phyloP scores from a whole-genome alignment of 257 asterid species.

The Forsythia viridissima region DNA sequence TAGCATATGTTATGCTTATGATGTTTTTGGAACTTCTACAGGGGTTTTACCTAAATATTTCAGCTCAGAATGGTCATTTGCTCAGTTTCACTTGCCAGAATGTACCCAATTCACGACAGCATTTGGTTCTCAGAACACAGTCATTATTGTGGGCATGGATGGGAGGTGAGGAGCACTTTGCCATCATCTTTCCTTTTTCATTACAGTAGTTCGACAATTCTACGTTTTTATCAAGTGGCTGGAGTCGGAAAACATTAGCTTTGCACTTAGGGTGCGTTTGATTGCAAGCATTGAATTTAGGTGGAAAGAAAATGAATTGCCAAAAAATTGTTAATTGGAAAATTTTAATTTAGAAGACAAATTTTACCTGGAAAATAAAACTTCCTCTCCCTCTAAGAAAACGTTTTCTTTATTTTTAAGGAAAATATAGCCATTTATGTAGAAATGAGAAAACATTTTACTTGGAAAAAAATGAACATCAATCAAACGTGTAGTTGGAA shows the following conservation, averaged over 20 bases:
- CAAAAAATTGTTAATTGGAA: too few relatives aligned
- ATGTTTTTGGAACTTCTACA: conserved; percentile 33
- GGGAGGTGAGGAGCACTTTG: conserved; percentile 62
- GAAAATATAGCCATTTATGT: too few relatives aligned
- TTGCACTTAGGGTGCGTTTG: too few relatives aligned
- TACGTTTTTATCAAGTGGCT: not conserved
- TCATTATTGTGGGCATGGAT: conserved; percentile 67
- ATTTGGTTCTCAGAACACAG: conserved; percentile 73
- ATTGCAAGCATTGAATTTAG: too few relatives aligned
- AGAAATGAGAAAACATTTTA: too few relatives aligned
- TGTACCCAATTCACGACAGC: conserved; percentile 67
- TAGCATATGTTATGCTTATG: conserved; percentile 1
- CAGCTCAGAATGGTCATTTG: conserved; percentile 98
- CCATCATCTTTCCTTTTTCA: not conserved
- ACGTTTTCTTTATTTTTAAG: too few relatives aligned
- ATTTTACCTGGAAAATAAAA: too few relatives aligned
- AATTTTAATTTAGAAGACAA: too few relatives aligned
- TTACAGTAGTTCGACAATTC: not conserved
- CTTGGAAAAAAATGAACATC: too few relatives aligned
- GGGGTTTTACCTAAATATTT: conserved; percentile 91
- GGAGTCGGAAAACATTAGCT: not conserved
- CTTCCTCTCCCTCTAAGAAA: too few relatives aligned
- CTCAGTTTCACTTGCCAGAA: conserved; percentile 85
- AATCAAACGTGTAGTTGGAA: too few relatives aligned
- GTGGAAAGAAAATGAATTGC: too few relatives aligned